Evolutionary conservation across 176 grass and related monocot genomes (phyloP).

Genomic region (Thalia dealbata): DNA sequence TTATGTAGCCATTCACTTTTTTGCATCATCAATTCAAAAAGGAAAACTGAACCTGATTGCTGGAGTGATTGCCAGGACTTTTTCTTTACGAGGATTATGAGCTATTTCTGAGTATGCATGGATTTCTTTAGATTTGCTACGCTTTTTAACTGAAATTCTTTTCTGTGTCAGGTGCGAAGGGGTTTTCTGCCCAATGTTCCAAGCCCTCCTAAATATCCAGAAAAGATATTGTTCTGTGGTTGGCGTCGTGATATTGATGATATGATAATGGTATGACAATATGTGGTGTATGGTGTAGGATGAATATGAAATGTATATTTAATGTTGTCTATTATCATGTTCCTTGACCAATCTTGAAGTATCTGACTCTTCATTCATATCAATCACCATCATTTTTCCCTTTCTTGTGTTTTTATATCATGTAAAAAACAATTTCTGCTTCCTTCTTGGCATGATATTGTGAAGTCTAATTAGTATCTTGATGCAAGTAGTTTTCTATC

Average conservation of each 20-base stretch:
- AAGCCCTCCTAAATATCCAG: constrained; percentile 80
- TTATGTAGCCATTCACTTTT: not conserved
- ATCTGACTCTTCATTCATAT: not conserved
- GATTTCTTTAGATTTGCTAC: constrained; percentile 4
- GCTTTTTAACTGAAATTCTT: constrained; percentile 7
- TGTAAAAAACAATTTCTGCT: not conserved
- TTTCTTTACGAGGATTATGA: not conserved
- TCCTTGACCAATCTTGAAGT: not conserved
- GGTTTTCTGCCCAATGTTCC: constrained; percentile 64
- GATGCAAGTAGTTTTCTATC: constrained; percentile 7
- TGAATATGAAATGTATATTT: constrained; percentile 5
- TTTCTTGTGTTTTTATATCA: not conserved
- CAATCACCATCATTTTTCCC: not conserved
- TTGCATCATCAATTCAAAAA: not conserved
- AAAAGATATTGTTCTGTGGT: constrained; percentile 97
- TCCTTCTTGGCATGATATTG: not conserved
- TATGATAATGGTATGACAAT: constrained; percentile 92
- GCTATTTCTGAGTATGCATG: not conserved
- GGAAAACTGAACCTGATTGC: not conserved
- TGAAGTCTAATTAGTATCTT: not conserved
- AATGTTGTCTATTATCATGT: constrained; percentile 5
- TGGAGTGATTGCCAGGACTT: not conserved
- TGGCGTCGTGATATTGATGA: constrained; percentile 98
- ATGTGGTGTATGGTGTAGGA: not conserved
- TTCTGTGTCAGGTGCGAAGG: constrained; percentile 47